Base-by-base conservation (phyloP, 805 yeast species). In the Metschnikowia lochheadii region DNA sequence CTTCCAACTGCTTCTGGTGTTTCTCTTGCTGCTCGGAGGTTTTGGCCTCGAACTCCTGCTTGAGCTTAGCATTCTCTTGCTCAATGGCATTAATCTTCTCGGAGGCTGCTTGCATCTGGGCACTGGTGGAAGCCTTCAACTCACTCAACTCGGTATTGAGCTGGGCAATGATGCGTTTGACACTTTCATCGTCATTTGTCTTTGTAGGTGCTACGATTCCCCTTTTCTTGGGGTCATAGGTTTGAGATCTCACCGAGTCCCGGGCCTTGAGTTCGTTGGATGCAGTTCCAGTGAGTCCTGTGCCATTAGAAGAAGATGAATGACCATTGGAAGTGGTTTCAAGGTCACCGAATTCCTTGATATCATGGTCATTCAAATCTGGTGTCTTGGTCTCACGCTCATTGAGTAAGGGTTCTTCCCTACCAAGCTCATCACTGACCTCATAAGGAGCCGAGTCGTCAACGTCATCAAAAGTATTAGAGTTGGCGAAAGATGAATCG, bases 81-180 rank as follows among this genome's bases (percentile, higher is more conserved):
- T 83, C 87, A 34, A 86, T 67, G 18, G 60, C 58, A 20, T 64
- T 65, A 20, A 85, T 82, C 50, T 77, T 77, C 17, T 74, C 74
- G 56, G 82, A 78, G 0, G 90, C 91, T 45, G 72, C 68, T 45
- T 69, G 73, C 54, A 85, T 83, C 55, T 82, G 84, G 4, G 66
- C 65, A 50, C 73, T 75, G 21, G 77, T 61, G 1, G 69, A 54
- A 3, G 60, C 49, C 48, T 62, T 68, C 53, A 73, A 64, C 21
- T 63, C 63, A 32, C 54, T 60, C 47, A 73, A 58, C 46, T 73
- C 74, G 18, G 55, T 52, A 20, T 67, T 69, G 47, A 73, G 62
- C 48, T 69, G 71, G 10, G 56, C 50, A 14, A 73, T 63, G 8
- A 70, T 51, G 39, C 60, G 61, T 49, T 70, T 73, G 13, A 68